phyloP scores from a whole-genome alignment of 1,284 basidiomycete species.

The Fomitopsis schrenkii region DNA sequence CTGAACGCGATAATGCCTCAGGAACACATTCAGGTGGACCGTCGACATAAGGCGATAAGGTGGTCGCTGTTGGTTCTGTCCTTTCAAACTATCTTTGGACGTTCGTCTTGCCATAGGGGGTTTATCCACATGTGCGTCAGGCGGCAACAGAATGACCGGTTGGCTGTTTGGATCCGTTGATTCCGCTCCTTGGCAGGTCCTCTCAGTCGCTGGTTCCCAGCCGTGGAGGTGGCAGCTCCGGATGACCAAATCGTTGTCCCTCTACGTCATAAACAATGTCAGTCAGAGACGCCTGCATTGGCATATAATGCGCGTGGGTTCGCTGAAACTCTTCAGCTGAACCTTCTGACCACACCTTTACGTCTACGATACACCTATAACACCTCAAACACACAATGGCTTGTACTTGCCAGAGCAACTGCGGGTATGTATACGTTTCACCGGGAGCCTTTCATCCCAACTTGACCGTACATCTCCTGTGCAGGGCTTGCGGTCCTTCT shows the following conservation, averaged over 20 bases:
- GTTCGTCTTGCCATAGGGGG: too few species aligned
- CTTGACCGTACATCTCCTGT: background rate
- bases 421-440: slow-evolving; percentile 15
- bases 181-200: background rate
- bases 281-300: background rate
- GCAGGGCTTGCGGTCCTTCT: slow-evolving; percentile 22
- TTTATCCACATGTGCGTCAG: too few species aligned
- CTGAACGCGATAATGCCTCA: too few species aligned
- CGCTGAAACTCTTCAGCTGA: background rate
- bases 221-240: background rate
- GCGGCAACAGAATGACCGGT: too few species aligned
- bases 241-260: background rate
- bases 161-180: too few species aligned
- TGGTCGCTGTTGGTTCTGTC: too few species aligned
- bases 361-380: background rate
- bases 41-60: too few species aligned
- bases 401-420: slow-evolving; percentile 24
- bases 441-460: background rate
- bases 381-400: slow-evolving; percentile 1
- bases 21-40: too few species aligned
- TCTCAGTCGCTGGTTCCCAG: background rate
- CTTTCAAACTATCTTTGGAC: background rate
- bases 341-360: background rate
- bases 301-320: background rate
- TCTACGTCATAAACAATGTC: background rate